These are phyloP conservation scores for Desmodesmus armatus DNA, from an alignment of 139 green algal species.

Conservation along the genomic window DNA sequence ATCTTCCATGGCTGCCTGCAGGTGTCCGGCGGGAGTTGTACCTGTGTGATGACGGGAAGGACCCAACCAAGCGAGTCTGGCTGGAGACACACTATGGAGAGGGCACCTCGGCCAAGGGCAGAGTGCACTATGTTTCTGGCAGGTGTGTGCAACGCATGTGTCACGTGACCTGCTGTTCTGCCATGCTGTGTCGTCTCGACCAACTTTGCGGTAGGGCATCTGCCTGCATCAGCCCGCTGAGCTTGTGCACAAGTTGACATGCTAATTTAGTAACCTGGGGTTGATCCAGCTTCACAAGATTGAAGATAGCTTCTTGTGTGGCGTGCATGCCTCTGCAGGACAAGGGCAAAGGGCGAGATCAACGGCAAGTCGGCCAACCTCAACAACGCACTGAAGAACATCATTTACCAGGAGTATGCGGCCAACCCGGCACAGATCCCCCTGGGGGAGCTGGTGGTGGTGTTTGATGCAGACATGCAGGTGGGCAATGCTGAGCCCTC, in stretches of 20 bases:
- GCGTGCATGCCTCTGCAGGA: conserved; percentile 25
- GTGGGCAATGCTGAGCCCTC: background rate
- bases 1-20: no score
- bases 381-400: conserved; percentile 48
- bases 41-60: conserved; percentile 48
- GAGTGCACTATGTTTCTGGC: conserved; percentile 32
- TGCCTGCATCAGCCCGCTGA: no score
- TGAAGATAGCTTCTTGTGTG: no score
- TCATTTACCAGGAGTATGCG: conserved; percentile 38
- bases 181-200: no score
- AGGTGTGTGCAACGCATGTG: background rate
- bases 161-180: background rate
- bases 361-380: conserved; percentile 90
- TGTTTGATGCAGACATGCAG: conserved; percentile 70
- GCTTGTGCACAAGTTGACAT: no score
- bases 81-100: conserved; percentile 26
- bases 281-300: no score
- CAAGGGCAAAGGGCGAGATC: conserved; percentile 54
- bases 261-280: no score
- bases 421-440: background rate
- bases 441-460: conserved; percentile 37
- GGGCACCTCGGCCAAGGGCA: background rate
- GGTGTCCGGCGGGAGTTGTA: conserved; percentile 30
- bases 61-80: conserved; percentile 27
- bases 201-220: no score